Evolutionary conservation across 345 rosid genomes (phyloP), one percentile per base, ranked within the genome.

Genomic region (Gossypium arboreum): DNA sequence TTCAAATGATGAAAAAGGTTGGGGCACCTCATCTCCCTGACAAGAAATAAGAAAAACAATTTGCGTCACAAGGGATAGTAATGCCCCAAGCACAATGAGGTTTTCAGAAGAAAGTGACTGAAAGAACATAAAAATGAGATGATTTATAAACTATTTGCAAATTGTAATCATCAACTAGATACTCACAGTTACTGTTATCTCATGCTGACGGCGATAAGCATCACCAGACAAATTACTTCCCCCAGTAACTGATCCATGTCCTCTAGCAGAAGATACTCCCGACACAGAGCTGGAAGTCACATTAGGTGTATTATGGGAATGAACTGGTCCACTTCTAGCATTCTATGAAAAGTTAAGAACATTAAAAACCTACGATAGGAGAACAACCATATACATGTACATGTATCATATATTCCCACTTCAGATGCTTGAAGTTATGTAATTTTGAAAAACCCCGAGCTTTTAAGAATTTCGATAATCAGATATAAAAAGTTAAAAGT

Each of bases 21-120:
- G 84, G 61, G 97, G 98, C 71, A 96, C 90, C 51, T 85, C 88
- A 79, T 85, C 86, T 77, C 97, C 99, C 99, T 96, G 66, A 65
- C 17, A 76, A 76, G 24, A 68, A 56, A 27, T 16, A 29, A 54
- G 45, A 27, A 52, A 66, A 66, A 15, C 22, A 75, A 34, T 5
- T 66, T 22, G 27, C 13, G 55, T 29, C 62, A n/a, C 71, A 64
- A 39, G 27, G 44, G 17, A 44, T 62, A 25, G 55, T 2, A 1
- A 75, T 12, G 18, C 12, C 11, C 41, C 44, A 66, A 20, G 34
- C 34, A 72, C n/a, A 44, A 45, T 24, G 41, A 51, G 60, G 52
- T 51, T 29, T 29, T 51, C 5, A 16, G 8, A 69, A 69, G 43
- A 27, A 29, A 16, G 24, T 9, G 17, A 9, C 27, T 10, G 45